Percentiles rank a stretch among this genome's conserved stretches.
These are phyloP conservation scores for Solanum rostratum DNA, from an alignment of 257 asterid species.

Conservation along the genomic window DNA sequence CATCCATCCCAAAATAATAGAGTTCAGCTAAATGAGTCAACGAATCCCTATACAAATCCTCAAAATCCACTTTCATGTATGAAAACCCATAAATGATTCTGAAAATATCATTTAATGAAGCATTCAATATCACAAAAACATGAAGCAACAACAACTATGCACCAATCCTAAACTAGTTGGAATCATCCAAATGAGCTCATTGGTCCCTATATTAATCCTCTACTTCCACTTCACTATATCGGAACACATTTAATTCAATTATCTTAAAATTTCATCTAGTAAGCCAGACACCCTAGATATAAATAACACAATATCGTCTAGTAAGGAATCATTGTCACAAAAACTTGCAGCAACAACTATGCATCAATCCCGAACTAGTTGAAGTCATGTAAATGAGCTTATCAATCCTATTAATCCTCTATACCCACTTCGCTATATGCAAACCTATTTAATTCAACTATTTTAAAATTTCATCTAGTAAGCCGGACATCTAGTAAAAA, in stretches of 20 bases:
- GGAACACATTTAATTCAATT: too few relatives aligned
- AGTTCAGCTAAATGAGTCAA: background rate
- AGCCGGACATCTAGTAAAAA: background rate
- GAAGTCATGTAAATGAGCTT: too few relatives aligned
- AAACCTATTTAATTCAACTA: too few relatives aligned
- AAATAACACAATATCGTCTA: background rate
- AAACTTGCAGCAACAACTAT: background rate
- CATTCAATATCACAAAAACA: too few relatives aligned
- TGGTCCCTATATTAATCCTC: background rate
- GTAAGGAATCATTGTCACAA: background rate
- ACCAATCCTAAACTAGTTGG: background rate
- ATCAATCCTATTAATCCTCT: too few relatives aligned
- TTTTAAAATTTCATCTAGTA: too few relatives aligned
- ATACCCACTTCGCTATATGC: too few relatives aligned
- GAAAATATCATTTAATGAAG: too few relatives aligned
- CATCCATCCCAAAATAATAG: background rate
- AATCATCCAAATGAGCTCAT: background rate
- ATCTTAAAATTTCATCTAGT: too few relatives aligned
- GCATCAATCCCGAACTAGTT: background rate
- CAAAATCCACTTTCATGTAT: background rate
- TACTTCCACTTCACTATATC: background rate
- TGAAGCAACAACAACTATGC: background rate
- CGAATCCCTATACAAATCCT: background rate
- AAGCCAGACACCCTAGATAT: too few relatives aligned
- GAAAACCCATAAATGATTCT: too few relatives aligned